phyloP scores from a whole-genome alignment of 768 basidiomycete species.

The Phylloporus scabripes region DNA sequence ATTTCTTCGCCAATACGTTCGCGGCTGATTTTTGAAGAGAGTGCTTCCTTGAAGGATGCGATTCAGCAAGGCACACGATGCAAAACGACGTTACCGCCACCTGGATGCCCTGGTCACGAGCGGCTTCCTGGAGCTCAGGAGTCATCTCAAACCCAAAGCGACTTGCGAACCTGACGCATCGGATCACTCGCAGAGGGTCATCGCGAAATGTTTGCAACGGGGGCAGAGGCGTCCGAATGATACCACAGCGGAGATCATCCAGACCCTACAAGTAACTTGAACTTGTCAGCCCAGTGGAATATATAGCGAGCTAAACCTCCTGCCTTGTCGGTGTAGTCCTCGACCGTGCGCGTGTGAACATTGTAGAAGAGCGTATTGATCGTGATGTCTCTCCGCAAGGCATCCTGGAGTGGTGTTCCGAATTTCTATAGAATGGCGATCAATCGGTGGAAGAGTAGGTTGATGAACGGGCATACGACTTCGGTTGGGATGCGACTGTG shows the following conservation, averaged over 20 bases:
- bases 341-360: constrained; percentile 76
- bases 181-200: constrained; percentile 88
- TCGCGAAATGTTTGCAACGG: constrained; percentile 87
- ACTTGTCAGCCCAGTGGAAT: constrained; percentile 7
- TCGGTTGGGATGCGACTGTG: constrained; percentile 84
- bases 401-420: constrained; percentile 90
- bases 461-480: constrained; percentile 51
- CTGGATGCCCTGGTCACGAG: constrained; percentile 57
- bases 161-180: constrained; percentile 88
- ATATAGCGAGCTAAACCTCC: no score
- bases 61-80: background rate
- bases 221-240: constrained; percentile 84
- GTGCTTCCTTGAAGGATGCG: constrained; percentile 42
- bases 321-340: constrained; percentile 83
- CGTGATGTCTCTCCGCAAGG: constrained; percentile 84
- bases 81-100: constrained; percentile 28
- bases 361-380: constrained; percentile 98
- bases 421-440: constrained; percentile 52
- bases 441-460: background rate
- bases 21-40: constrained; percentile 77
- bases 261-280: constrained; percentile 54
- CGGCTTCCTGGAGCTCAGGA: constrained; percentile 57
- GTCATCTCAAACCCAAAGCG: constrained; percentile 82
- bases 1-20: constrained; percentile 92
- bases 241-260: constrained; percentile 69